Evolutionary conservation across 2,329 filamentous ascomycete genomes (phyloP).

Genomic region (Alternaria viburni): DNA sequence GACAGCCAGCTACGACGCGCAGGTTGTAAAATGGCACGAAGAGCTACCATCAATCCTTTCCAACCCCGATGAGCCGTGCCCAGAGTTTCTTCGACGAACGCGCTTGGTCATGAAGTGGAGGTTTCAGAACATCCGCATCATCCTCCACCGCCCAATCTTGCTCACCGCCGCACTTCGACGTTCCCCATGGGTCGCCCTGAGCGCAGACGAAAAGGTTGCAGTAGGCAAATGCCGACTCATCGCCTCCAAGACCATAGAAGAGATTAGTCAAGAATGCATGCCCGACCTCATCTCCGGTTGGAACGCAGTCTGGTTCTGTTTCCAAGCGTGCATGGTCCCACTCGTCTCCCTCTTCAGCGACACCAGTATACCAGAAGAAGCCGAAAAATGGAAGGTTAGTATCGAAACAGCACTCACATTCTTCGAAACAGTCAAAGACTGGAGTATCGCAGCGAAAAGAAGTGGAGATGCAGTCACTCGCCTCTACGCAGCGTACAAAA

Average conservation of each 20-base stretch:
- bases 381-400: conserved; percentile 50
- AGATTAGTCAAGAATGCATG: conserved; percentile 73
- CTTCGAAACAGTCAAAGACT: conserved; percentile 52
- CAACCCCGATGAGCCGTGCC: conserved; percentile 65
- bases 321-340: conserved; percentile 80
- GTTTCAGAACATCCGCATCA: conserved; percentile 77
- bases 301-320: conserved; percentile 83
- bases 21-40: conserved; percentile 75
- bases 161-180: conserved; percentile 66
- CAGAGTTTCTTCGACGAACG: conserved; percentile 72
- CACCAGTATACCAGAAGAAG: conserved; percentile 49
- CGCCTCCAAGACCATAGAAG: conserved; percentile 73
- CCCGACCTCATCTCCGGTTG: conserved; percentile 79
- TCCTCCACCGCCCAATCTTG: conserved; percentile 75
- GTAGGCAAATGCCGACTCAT: conserved; percentile 73
- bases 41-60: conserved; percentile 63
- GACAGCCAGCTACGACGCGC: conserved; percentile 68
- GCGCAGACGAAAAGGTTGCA: conserved; percentile 69
- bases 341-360: conserved; percentile 78
- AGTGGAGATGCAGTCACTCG: conserved; percentile 51
- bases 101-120: conserved; percentile 82
- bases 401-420: conserved; percentile 52
- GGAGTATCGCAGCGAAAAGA: conserved; percentile 54
- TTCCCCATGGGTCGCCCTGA: conserved; percentile 59
- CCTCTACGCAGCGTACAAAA: conserved; percentile 51